Percentiles rank a stretch among this genome's conserved stretches.
phyloP scores from a whole-genome alignment of 2,329 filamentous ascomycete species.

The Polytolypa hystricis region DNA sequence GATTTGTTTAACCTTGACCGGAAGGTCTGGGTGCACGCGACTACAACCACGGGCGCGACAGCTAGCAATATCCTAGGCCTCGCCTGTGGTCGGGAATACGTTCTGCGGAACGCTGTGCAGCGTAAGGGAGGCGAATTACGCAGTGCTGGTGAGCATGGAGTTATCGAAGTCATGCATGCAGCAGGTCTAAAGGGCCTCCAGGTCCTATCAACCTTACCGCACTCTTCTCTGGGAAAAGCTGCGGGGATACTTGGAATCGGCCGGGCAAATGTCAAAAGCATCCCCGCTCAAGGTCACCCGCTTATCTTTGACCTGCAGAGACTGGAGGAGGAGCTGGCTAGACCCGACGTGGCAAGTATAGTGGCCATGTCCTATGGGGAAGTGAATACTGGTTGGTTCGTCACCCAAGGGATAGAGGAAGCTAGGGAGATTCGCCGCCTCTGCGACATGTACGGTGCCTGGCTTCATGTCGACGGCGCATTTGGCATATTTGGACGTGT shows the following conservation, averaged over 20 bases:
- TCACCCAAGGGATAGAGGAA: slow-evolving; percentile 47
- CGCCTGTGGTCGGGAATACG: slow-evolving; percentile 57
- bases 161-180: slow-evolving; percentile 53
- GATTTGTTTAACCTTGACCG: slow-evolving; percentile 53
- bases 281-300: slow-evolving; percentile 36
- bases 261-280: slow-evolving; percentile 51
- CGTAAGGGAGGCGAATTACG: slow-evolving; percentile 20
- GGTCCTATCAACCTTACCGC: slow-evolving; percentile 68
- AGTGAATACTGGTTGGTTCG: slow-evolving; percentile 80
- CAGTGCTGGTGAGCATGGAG: slow-evolving; percentile 57
- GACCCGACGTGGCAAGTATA: slow-evolving; percentile 53
- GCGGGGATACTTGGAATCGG: slow-evolving; percentile 74
- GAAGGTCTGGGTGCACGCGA: slow-evolving; percentile 56
- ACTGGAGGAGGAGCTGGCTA: slow-evolving; percentile 50
- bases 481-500: slow-evolving; percentile 73
- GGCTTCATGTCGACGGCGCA: slow-evolving; percentile 85
- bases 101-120: slow-evolving; percentile 32
- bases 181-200: slow-evolving; percentile 59
- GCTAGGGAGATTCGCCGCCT: slow-evolving; percentile 53
- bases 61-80: slow-evolving; percentile 55
- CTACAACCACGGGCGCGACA: slow-evolving; percentile 67
- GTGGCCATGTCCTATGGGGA: slow-evolving; percentile 76
- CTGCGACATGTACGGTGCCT: slow-evolving; percentile 63
- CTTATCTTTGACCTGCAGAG: slow-evolving; percentile 59
- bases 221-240: slow-evolving; percentile 76